A percentile compares a stretch with the other conserved stretches of the same genome.
Evolutionary conservation across 768 basidiomycete species (phyloP).

Genomic region (Asterophora lycoperdoides): DNA sequence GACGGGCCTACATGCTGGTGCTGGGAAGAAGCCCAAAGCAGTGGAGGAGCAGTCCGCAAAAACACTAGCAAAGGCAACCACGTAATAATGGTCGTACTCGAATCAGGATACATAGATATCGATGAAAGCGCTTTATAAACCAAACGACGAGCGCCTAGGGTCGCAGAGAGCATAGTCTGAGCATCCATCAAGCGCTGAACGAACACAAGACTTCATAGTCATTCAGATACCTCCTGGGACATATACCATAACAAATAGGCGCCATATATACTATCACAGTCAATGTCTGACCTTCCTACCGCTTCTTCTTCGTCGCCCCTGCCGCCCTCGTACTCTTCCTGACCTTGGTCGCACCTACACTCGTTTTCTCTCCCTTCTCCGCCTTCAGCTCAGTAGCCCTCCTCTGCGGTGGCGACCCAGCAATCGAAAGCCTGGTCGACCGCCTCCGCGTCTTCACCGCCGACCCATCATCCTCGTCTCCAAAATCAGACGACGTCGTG

Average conservation of each 20-base stretch:
- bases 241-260: neutral
- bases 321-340: constrained; percentile 14
- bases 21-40: neutral
- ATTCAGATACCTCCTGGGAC: neutral
- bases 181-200: no score
- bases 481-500: constrained; percentile 28
- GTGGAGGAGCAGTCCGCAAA: neutral
- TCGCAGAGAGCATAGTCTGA: no score
- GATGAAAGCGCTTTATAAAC: no score
- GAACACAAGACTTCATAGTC: no score
- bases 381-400: constrained; percentile 14
- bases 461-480: constrained; percentile 25
- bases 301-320: constrained; percentile 15
- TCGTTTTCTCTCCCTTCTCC: constrained; percentile 10
- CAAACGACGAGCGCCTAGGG: no score
- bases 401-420: constrained; percentile 17
- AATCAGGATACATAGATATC: no score
- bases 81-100: no score
- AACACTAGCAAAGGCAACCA: no score
- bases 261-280: neutral
- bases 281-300: constrained; percentile 1
- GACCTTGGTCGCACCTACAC: constrained; percentile 16
- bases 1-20: neutral
- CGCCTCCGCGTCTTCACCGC: constrained; percentile 37
- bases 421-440: constrained; percentile 38